Evolutionary conservation across 139 green algal species (phyloP).

Genomic region (Bryopsis sp.): DNA sequence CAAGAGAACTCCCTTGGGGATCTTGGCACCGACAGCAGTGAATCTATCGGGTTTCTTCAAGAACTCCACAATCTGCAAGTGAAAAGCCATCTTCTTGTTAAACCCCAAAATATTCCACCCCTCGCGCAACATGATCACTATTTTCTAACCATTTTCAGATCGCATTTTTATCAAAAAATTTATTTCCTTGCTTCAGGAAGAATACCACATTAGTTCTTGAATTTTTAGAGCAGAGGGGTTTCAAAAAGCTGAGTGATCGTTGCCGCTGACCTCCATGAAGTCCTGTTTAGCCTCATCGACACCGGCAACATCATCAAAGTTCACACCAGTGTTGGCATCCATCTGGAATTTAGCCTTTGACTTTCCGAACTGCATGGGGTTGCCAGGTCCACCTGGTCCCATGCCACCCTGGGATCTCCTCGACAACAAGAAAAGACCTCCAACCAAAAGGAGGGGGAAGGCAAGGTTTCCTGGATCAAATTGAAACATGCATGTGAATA

Average conservation of each 20-base stretch:
- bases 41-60: conserved; percentile 92
- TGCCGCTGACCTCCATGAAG: conserved; percentile 88
- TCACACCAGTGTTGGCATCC: conserved; percentile 99
- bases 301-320: conserved; percentile 93
- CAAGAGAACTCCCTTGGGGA: conserved; percentile 92
- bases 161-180: too few relatives aligned
- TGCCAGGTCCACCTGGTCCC: conserved; percentile 77
- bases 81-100: too few relatives aligned
- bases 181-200: too few relatives aligned
- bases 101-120: too few relatives aligned
- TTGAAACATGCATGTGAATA: too few relatives aligned
- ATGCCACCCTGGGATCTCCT: conserved; percentile 55
- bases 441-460: conserved; percentile 97
- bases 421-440: conserved; percentile 97
- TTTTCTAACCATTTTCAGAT: too few relatives aligned
- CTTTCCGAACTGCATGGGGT: conserved; percentile 97
- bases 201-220: too few relatives aligned
- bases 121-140: too few relatives aligned
- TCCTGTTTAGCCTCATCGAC: conserved; percentile 99
- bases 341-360: conserved; percentile 97
- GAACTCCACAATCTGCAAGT: conserved; percentile 88
- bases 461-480: conserved; percentile 98
- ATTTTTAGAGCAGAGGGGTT: too few relatives aligned
- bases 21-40: conserved; percentile 84
- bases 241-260: too few relatives aligned